phyloP scores from a whole-genome alignment of 2,329 filamentous ascomycete species.

The Mycocentrospora acerina region DNA sequence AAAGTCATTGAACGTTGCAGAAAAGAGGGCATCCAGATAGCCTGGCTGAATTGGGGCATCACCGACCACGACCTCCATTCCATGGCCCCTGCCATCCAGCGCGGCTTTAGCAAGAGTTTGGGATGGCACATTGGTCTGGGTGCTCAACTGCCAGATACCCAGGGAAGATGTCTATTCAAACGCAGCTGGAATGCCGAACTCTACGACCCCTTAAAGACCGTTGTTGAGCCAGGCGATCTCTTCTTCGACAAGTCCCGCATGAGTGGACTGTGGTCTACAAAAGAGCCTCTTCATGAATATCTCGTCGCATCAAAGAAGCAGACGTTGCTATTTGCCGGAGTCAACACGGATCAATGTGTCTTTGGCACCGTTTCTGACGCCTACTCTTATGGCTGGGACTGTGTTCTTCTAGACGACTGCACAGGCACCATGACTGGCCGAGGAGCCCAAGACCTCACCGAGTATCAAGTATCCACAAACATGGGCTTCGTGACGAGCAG shows the following conservation, averaged over 20 bases:
- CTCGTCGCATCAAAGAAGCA: conserved; percentile 44
- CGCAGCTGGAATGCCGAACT: conserved; percentile 48
- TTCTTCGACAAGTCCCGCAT: conserved; percentile 49
- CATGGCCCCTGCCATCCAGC: conserved; percentile 46
- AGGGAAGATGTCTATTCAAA: conserved; percentile 46
- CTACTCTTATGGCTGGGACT: conserved; percentile 47
- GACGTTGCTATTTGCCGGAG: conserved; percentile 45
- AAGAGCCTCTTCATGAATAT: conserved; percentile 45
- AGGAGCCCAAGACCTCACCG: conserved; percentile 43
- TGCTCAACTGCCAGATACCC: conserved; percentile 37
- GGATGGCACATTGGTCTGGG: conserved; percentile 47
- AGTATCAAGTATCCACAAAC: conserved; percentile 46
- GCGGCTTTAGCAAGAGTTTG: conserved; percentile 45
- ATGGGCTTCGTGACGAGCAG: conserved; percentile 47
- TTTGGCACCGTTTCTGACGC: conserved; percentile 46
- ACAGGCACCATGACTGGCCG: conserved; percentile 46
- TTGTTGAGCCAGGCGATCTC: conserved; percentile 42
- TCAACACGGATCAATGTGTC: conserved; percentile 48
- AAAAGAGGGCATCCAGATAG: conserved; percentile 43
- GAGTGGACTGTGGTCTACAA: conserved; percentile 45
- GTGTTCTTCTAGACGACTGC: conserved; percentile 45
- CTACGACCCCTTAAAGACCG: conserved; percentile 43
- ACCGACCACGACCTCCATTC: conserved; percentile 39
- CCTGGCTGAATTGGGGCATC: conserved; percentile 48
- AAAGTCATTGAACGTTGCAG: conserved; percentile 45